Percentiles rank a stretch among this genome's conserved stretches.
phyloP scores from a whole-genome alignment of 2,329 filamentous ascomycete species.

The Aspergillus sp. region DNA sequence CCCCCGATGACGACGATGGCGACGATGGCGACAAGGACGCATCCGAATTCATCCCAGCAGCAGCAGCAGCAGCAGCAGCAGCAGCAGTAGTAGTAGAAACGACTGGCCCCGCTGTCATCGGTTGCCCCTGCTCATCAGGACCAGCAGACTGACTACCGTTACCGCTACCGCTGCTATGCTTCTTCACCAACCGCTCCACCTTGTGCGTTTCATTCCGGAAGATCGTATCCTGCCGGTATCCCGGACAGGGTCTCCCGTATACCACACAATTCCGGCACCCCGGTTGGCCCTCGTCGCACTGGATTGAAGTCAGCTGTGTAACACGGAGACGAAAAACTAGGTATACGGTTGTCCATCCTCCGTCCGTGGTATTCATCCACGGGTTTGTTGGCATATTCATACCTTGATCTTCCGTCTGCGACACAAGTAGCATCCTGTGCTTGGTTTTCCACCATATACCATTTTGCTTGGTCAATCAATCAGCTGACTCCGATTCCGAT shows the following conservation, averaged over 20 bases:
- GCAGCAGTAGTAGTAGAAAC: not conserved
- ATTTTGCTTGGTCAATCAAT: slow-evolving; percentile 11
- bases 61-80: not conserved
- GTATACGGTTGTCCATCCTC: not conserved
- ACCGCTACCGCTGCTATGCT: slow-evolving; percentile 4
- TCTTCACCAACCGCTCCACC: slow-evolving; percentile 21
- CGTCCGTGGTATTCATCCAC: no score
- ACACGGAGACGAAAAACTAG: not conserved
- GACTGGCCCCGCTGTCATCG: no score
- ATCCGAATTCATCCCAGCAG: no score
- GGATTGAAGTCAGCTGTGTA: slow-evolving; percentile 1
- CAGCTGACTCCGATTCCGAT: no score
- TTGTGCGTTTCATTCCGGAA: slow-evolving; percentile 29
- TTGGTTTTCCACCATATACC: slow-evolving; percentile 36
- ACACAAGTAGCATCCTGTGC: slow-evolving; percentile 33
- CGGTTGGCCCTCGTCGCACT: slow-evolving; percentile 32
- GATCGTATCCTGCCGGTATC: slow-evolving; percentile 28
- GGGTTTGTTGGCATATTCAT: slow-evolving; percentile 8
- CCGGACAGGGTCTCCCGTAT: slow-evolving; percentile 30
- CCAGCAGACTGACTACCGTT: not conserved
- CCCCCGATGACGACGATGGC: no score
- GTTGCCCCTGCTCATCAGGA: not conserved
- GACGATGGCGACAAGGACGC: no score
- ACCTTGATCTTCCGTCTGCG: slow-evolving; percentile 36
- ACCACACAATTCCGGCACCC: slow-evolving; percentile 29